Percentiles rank a stretch among this genome's conserved stretches.
phyloP scores from a whole-genome alignment of 2,329 filamentous ascomycete genomes.

The Aspergillus tubingensis region DNA sequence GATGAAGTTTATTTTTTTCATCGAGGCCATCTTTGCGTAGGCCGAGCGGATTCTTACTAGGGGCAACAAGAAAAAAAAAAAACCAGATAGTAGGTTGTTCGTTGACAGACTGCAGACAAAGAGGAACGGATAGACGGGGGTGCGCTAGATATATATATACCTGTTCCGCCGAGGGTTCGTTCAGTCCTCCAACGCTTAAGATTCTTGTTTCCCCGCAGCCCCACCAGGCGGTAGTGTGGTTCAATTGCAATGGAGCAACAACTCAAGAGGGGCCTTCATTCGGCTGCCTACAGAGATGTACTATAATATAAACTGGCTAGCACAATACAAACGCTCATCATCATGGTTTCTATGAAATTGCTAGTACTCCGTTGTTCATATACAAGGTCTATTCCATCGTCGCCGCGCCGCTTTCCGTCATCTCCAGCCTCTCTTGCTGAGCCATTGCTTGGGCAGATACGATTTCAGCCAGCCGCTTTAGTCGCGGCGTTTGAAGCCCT shows the following conservation, averaged over 20 bases:
- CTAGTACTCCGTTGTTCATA: slow-evolving; percentile 31
- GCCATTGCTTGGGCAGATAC: slow-evolving; percentile 95
- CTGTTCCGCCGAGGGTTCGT: not conserved
- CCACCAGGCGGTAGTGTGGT: not conserved
- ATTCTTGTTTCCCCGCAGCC: slow-evolving; percentile 5
- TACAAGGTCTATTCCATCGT: slow-evolving; percentile 30
- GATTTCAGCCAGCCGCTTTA: slow-evolving; percentile 97
- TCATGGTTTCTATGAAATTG: slow-evolving; percentile 11
- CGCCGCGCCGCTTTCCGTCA: slow-evolving; percentile 30
- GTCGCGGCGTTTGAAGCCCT: slow-evolving; percentile 93
- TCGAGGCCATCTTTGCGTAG: slow-evolving; percentile 46
- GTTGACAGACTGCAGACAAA: not conserved
- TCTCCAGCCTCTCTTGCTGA: slow-evolving; percentile 82
- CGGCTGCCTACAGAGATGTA: not conserved
- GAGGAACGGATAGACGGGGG: not conserved
- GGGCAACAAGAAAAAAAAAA: too few species aligned
- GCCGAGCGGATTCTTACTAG: not conserved
- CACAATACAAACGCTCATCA: not conserved
- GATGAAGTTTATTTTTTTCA: slow-evolving; percentile 78
- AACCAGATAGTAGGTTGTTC: too few species aligned
- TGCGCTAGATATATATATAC: not conserved
- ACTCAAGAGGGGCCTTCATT: not conserved
- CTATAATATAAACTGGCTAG: not conserved
- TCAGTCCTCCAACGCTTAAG: not conserved
- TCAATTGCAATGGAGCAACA: not conserved